Conservation (phyloP, 805 yeast genomes). For the Kodamaea kakaduensis region DNA sequence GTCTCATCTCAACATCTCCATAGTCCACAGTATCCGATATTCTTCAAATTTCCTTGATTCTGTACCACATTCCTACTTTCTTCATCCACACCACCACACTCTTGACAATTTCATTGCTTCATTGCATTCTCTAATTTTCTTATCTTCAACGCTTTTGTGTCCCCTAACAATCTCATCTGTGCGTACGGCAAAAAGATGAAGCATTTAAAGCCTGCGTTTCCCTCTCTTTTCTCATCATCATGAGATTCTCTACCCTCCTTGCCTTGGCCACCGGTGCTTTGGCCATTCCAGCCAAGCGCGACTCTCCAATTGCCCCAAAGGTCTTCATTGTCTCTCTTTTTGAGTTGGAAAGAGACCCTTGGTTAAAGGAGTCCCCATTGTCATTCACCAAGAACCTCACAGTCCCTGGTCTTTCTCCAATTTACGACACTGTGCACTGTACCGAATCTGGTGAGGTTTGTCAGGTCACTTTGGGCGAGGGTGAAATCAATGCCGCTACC, state of each 20-base stretch:
- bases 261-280: conserved; percentile 10
- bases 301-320: conserved; percentile 36
- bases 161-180: conserved; percentile 5
- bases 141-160: conserved; percentile 12
- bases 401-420: conserved; percentile 63
- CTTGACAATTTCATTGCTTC: conserved; percentile 6
- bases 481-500: conserved; percentile 63
- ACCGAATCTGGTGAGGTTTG: conserved; percentile 50
- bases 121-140: conserved; percentile 4
- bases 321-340: conserved; percentile 56
- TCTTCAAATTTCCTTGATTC: too few species aligned
- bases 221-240: neutral
- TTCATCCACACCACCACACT: neutral
- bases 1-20: too few species aligned
- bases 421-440: conserved; percentile 56
- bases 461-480: conserved; percentile 66
- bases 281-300: conserved; percentile 14
- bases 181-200: conserved; percentile 1
- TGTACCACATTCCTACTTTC: too few species aligned
- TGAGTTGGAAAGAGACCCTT: conserved; percentile 47
- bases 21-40: too few species aligned
- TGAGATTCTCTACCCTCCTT: conserved; percentile 8
- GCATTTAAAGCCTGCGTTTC: too few species aligned
- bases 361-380: conserved; percentile 40
- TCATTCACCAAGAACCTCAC: conserved; percentile 52